Evolutionary conservation across 2,329 filamentous ascomycete species (phyloP).

Genomic region (Fusarium sp.): DNA sequence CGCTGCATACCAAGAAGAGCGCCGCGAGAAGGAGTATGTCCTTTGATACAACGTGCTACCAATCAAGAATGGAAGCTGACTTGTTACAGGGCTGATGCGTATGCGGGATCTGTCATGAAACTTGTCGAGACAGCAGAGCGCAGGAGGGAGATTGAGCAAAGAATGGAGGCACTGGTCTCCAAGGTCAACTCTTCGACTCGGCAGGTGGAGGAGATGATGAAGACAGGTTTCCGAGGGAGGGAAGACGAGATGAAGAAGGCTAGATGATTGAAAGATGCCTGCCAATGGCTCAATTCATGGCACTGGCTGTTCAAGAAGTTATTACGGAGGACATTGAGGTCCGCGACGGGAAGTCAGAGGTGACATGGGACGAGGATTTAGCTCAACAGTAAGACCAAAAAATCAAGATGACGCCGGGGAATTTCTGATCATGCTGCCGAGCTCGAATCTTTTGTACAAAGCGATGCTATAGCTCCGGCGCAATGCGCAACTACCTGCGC

Average conservation of each 20-base stretch:
- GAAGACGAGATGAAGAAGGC: slow-evolving; percentile 42
- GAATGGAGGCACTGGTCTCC: slow-evolving; percentile 47
- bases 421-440: background rate
- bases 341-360: background rate
- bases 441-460: background rate
- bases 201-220: slow-evolving; percentile 51
- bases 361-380: background rate
- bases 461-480: background rate
- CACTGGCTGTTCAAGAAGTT: no score
- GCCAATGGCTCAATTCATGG: background rate
- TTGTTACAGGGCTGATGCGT: slow-evolving; percentile 31
- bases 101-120: slow-evolving; percentile 32
- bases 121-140: slow-evolving; percentile 45
- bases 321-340: background rate
- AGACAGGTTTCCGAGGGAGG: slow-evolving; percentile 49
- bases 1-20: slow-evolving; percentile 42
- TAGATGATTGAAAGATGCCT: background rate
- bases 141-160: slow-evolving; percentile 47
- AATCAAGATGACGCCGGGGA: background rate
- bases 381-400: background rate
- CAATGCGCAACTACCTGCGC: background rate
- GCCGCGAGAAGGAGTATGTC: slow-evolving; percentile 44
- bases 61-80: background rate
- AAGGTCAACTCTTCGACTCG: slow-evolving; percentile 36
- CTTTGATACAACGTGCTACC: background rate